These are phyloP conservation scores for Carex littledalei DNA, from an alignment of 176 grass and related monocot genomes.

Conservation along the genomic window DNA sequence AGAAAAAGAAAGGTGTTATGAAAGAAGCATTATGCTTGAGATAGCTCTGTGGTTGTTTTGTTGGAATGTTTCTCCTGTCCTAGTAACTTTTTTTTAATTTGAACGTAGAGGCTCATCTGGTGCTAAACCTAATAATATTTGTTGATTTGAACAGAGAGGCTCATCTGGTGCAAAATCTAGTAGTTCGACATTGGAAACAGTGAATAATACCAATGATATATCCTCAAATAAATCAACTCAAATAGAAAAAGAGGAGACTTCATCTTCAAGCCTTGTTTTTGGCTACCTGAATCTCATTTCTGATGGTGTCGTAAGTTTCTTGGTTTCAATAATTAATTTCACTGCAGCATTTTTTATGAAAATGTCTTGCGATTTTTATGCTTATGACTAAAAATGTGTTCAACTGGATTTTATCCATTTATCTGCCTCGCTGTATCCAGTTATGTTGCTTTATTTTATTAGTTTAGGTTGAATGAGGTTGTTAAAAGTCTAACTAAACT, in stretches of 20 bases:
- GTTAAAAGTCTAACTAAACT: not conserved
- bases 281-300: conserved; percentile 99
- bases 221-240: conserved; percentile 23
- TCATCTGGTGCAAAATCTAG: conserved; percentile 20
- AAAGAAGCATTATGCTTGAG: not conserved
- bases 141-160: conserved; percentile 42
- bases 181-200: conserved; percentile 18
- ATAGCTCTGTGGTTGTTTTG: not conserved
- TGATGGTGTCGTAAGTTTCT: conserved; percentile 93
- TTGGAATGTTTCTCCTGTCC: not conserved
- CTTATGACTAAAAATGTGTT: not conserved
- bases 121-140: conserved; percentile 9
- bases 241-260: conserved; percentile 29
- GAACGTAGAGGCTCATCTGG: conserved; percentile 29
- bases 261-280: conserved; percentile 79
- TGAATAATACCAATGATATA: conserved; percentile 26
- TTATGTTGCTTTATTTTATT: not conserved
- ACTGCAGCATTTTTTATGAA: conserved; percentile 17
- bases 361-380: not conserved
- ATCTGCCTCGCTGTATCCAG: not conserved
- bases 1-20: not conserved
- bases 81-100: not conserved
- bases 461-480: conserved; percentile 1
- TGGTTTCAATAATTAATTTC: conserved; percentile 21
- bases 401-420: not conserved